Evolutionary conservation across 345 rosid genomes (phyloP).

Genomic region (Excoecaria agallocha): DNA sequence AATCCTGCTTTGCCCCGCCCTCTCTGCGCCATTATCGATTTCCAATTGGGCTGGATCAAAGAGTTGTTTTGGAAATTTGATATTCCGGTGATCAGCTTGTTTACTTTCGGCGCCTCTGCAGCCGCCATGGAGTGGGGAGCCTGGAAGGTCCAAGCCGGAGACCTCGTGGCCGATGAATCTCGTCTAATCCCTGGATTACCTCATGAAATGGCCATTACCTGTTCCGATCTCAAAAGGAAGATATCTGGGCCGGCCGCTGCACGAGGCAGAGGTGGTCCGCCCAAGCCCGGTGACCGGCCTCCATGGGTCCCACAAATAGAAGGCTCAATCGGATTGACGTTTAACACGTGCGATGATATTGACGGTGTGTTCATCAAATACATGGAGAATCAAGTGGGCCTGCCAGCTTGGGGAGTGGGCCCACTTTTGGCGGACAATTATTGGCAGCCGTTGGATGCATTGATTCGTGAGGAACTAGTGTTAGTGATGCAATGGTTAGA

Average conservation of each 20-base stretch:
- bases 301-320: conserved; percentile 40
- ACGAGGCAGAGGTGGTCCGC: conserved; percentile 24
- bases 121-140: conserved; percentile 46
- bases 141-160: conserved; percentile 33
- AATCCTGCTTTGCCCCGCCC: conserved; percentile 18
- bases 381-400: conserved; percentile 23
- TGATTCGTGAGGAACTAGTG: conserved; percentile 21
- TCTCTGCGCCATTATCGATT: conserved; percentile 41
- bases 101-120: conserved; percentile 48
- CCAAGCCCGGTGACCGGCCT: conserved; percentile 35
- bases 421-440: conserved; percentile 34
- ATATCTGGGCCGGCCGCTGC: conserved; percentile 13
- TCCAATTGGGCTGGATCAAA: conserved; percentile 39
- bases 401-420: conserved; percentile 41
- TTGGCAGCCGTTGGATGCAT: conserved; percentile 24
- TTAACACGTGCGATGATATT: conserved; percentile 45
- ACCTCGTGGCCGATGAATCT: conserved; percentile 36
- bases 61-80: conserved; percentile 25
- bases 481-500: conserved; percentile 33
- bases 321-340: conserved; percentile 30
- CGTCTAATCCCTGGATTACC: conserved; percentile 40
- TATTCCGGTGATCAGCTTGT: conserved; percentile 36
- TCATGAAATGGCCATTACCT: conserved; percentile 37
- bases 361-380: conserved; percentile 44
- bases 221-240: conserved; percentile 37